These are phyloP conservation scores for Metarhizium guizhouense DNA, from an alignment of 2,329 filamentous ascomycete species.

Conservation along the genomic window DNA sequence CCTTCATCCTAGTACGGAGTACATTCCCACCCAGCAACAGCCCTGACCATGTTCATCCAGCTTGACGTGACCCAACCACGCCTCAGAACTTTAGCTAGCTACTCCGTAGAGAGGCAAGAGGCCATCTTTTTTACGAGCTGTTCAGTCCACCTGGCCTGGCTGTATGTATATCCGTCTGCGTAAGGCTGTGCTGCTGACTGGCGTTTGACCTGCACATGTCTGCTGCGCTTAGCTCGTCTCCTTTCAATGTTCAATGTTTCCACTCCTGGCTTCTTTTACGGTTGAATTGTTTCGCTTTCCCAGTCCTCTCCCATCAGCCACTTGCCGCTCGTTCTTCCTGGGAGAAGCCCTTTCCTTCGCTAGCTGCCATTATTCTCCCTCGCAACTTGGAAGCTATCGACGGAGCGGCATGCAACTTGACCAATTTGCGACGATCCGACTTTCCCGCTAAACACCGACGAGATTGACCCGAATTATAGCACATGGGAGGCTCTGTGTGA, in stretches of 20 bases:
- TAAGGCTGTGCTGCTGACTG: no score
- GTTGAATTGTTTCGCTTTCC: not conserved
- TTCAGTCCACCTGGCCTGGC: not conserved
- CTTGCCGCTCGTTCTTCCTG: not conserved
- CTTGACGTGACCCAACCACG: not conserved
- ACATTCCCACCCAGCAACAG: no score
- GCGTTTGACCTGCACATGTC: not conserved
- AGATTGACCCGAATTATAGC: not conserved
- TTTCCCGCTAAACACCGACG: not conserved
- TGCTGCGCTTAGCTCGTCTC: not conserved
- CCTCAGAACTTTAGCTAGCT: not conserved
- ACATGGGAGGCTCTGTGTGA: not conserved
- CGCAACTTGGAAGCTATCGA: not conserved
- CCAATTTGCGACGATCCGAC: not conserved
- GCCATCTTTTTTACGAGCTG: not conserved
- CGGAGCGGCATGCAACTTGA: not conserved
- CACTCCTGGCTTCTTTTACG: not conserved
- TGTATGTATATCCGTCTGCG: no score
- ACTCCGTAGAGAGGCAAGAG: not conserved
- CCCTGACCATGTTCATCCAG: not conserved
- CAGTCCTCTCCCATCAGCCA: not conserved
- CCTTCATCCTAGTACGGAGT: no score
- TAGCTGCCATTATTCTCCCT: not conserved
- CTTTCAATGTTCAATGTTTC: not conserved
- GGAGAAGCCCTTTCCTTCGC: not conserved